Percentiles rank a stretch among this genome's conserved stretches.
These are phyloP conservation scores for Artemisia argyi DNA, from an alignment of 129 eudicot genomes.

Conservation along the genomic window DNA sequence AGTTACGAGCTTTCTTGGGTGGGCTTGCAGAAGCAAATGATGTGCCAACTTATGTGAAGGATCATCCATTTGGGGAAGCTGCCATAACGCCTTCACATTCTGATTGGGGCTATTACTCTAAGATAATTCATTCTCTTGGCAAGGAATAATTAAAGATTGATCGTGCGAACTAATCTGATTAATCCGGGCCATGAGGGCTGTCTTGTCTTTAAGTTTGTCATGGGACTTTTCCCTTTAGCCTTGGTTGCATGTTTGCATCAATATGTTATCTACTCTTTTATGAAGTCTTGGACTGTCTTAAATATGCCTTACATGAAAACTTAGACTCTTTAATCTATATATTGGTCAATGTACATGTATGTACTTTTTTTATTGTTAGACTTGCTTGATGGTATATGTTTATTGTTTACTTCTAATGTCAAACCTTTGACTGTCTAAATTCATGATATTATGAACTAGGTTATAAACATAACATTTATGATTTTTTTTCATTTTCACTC, in stretches of 20 bases:
- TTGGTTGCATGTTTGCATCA: no score
- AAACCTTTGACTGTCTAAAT: conserved; percentile 16
- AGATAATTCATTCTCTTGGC: conserved; percentile 24
- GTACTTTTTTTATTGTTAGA: no score
- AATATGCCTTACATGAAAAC: no score
- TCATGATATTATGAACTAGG: background rate
- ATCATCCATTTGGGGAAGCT: conserved; percentile 46
- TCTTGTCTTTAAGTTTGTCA: no score
- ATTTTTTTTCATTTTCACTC: background rate
- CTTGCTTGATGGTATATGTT: conserved; percentile 59
- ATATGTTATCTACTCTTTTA: no score
- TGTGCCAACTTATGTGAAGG: conserved; percentile 54
- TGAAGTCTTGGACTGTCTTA: no score
- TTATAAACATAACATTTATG: background rate
- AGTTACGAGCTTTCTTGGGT: conserved; percentile 41
- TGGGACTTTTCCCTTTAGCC: no score
- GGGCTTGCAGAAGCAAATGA: conserved; percentile 54
- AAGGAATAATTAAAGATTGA: background rate
- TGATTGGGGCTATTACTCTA: conserved; percentile 45
- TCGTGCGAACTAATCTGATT: background rate
- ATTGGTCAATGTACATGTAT: no score
- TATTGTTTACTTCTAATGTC: conserved; percentile 20
- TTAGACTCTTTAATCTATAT: no score
- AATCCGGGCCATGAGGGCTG: no score
- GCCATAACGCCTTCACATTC: conserved; percentile 45